Percentiles rank a stretch among this genome's conserved stretches.
Evolutionary conservation across 2,329 filamentous ascomycete species (phyloP).

Genomic region (Ophidiomyces ophidiicola): DNA sequence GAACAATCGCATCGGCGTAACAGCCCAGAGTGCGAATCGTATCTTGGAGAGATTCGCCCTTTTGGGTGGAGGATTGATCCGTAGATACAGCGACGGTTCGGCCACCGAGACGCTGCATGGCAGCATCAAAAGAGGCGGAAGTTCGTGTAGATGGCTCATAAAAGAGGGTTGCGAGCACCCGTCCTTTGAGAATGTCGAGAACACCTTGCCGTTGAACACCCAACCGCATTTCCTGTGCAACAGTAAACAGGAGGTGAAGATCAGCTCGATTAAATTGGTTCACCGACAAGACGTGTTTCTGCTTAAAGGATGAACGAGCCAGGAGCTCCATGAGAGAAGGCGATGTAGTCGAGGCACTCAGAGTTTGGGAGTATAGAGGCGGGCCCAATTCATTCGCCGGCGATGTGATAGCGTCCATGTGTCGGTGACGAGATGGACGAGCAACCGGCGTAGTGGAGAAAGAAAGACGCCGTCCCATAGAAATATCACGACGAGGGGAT

Average conservation of each 20-base stretch:
- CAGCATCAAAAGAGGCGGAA: slow-evolving; percentile 88
- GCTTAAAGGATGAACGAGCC: slow-evolving; percentile 72
- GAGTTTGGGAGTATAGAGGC: slow-evolving; percentile 32
- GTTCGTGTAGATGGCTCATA: slow-evolving; percentile 96
- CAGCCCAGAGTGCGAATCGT: slow-evolving; percentile 86
- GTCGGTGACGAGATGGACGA: slow-evolving; percentile 23
- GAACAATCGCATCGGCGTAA: slow-evolving; percentile 90
- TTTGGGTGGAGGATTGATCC: slow-evolving; percentile 74
- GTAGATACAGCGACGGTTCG: slow-evolving; percentile 73
- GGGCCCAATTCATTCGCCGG: slow-evolving; percentile 28
- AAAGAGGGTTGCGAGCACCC: slow-evolving; percentile 84
- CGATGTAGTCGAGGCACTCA: slow-evolving; percentile 38
- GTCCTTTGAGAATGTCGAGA: slow-evolving; percentile 71
- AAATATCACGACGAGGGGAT: slow-evolving; percentile 28
- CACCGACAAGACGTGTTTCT: slow-evolving; percentile 81
- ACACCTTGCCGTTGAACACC: slow-evolving; percentile 88
- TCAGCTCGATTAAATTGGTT: slow-evolving; percentile 79
- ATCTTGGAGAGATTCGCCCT: slow-evolving; percentile 88
- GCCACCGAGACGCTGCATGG: slow-evolving; percentile 95
- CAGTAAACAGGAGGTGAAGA: slow-evolving; percentile 85
- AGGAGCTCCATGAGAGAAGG: slow-evolving; percentile 58
- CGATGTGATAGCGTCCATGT: slow-evolving; percentile 18
- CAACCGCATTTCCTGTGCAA: slow-evolving; percentile 94
- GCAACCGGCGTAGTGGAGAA: slow-evolving; percentile 27
- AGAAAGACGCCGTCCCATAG: slow-evolving; percentile 29